Evolutionary conservation across 2,329 filamentous ascomycete species (phyloP), one percentile per base, ranked within the genome.

Genomic region (Chaetomium strumarium): DNA sequence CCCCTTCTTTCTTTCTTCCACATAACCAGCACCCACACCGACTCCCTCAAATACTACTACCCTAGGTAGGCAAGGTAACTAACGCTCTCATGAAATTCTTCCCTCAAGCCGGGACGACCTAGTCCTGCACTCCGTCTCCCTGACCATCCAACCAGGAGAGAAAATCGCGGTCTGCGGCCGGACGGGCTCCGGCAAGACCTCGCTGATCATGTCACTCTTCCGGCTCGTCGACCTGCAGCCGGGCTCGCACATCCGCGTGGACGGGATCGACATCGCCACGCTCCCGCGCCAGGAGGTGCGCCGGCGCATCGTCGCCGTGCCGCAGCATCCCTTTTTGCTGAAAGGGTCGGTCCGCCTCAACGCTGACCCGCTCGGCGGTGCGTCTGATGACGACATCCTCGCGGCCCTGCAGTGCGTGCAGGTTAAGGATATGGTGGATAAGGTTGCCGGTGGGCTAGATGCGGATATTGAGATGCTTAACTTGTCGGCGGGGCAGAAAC

Each of bases 271-370:
- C 43, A 57, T 63, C 6, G 19, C 57, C 1, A 60, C 50, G 0
- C 44, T 68, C 9, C 58, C 63, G 1, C 56, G 60, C n/a, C 51
- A 65, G 19, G 46, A 57, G 8, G 57, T 68, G n/a, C 65, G 67
- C 8, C 53, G 58, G 11, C 52, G 56, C 4, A 64, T 79, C 13
- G 70, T 73, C 29, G 70, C 70, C 5, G 63, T 80, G 4, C 72
- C 77, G 1, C 78, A 81, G 66, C 76, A 80, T 44, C 69, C 75
- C 1, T 72, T 78, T 58, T 69, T 76, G 14, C 65, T 80, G 13
- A 69, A 70, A 3, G 76, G 55, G 2, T 74, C 67, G 0, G 66
- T 81, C 0, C 72, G 75, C 4, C 62, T 68, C 30, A 81, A 81
- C 49, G 66, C 75, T 1, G 76, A 80, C 55, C 76, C 77, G 0